Base-by-base conservation (phyloP, 2,329 filamentous ascomycete genomes). In the Apiospora rasikravindrae region DNA sequence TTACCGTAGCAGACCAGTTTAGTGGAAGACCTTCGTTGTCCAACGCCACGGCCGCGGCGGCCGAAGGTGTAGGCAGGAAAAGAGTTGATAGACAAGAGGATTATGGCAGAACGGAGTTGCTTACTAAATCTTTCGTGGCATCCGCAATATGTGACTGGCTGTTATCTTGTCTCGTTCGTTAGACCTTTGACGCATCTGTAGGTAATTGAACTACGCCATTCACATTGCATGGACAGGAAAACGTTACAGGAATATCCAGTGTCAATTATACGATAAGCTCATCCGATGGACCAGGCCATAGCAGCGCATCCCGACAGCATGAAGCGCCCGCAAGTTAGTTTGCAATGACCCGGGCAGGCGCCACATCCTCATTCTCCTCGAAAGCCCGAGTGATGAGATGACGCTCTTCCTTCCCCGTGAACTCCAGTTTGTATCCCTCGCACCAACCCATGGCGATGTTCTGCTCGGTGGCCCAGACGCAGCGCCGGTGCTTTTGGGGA, bases 401-500 rank as follows among this genome's bases (percentile, higher is more conserved):
- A 26, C 40, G 37, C 64, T 44, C 64, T n/a, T 67, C n/a, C 7
- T 16, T 10, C n/a, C n/a, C 37, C n/a, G n/a, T 6, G n/a, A 67
- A 67, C 37, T 45, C 64, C 64, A 67, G 40, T 4, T 45, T 11
- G 7, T 37, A 7, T 7, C 33, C 33, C n/a, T 45, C 42, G 42
- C n/a, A 67, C 64, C 42, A 16, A 4, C 37, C 42, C 64, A 26
- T 44, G n/a, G n/a, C 64, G n/a, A 61, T 29, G n/a, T 67, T 40
- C 64, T 7, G 37, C 40, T 67, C 40, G 40, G n/a, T 67, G 40
- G 64, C 40, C 64, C 42, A 67, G 22, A 67, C 64, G n/a, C 13
- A 45, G 24, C 37, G n/a, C 16, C 8, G 13, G 64, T 67, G 26
- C 64, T 26, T 45, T 26, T 45, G n/a, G 3, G 11, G 64, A n/a